A percentile compares a stretch with the other conserved stretches of the same genome.
phyloP scores from a whole-genome alignment of 208 protist species.

The Novymonas esmeraldas region DNA sequence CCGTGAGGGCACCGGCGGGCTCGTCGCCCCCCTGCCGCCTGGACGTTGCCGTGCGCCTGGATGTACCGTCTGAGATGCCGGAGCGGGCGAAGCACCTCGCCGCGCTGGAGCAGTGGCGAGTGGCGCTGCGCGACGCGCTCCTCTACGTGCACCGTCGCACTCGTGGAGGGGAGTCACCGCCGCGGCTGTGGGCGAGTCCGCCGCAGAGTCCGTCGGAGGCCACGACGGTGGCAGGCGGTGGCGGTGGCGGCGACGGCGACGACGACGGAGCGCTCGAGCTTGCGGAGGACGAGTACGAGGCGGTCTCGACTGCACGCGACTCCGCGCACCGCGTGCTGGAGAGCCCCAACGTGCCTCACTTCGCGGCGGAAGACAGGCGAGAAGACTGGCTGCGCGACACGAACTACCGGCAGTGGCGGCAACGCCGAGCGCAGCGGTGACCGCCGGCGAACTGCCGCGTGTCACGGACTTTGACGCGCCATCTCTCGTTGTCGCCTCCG shows the following conservation, averaged over 20 bases:
- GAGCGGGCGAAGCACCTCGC: constrained; percentile 27
- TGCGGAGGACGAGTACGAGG: constrained; percentile 33
- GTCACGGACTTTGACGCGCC: no score
- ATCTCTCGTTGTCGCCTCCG: no score
- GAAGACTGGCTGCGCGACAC: constrained; percentile 22
- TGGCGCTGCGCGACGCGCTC: constrained; percentile 64
- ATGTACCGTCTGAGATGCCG: constrained; percentile 29
- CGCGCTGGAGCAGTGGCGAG: constrained; percentile 40
- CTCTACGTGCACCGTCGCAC: constrained; percentile 52
- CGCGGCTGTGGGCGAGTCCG: constrained; percentile 9
- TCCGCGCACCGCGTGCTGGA: no score
- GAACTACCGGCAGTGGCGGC: constrained; percentile 24
- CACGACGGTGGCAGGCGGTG: no score
- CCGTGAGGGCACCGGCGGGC: background rate
- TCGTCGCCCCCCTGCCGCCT: constrained; percentile 7
- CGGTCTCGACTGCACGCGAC: background rate
- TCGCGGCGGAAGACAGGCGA: background rate
- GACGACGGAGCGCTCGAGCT: constrained; percentile 21
- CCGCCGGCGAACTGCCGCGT: no score
- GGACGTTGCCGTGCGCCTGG: constrained; percentile 29
- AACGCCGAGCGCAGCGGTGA: constrained; percentile 4
- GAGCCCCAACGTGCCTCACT: background rate
- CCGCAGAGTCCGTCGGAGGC: background rate
- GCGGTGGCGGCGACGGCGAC: background rate
- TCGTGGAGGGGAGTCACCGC: background rate